Conservation (phyloP, 73 alveolate species). For the Paramecium biaurelia region DNA sequence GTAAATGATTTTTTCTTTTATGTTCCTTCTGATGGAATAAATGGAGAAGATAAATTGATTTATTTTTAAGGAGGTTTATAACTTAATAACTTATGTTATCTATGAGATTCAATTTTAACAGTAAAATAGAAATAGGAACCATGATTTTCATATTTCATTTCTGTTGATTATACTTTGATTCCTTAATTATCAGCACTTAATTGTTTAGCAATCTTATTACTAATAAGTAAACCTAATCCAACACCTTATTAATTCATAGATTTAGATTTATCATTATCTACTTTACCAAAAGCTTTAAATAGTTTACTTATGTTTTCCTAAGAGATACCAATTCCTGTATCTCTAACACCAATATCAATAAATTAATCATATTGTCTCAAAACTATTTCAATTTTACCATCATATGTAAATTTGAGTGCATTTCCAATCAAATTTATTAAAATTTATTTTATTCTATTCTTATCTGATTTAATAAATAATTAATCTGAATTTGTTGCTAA, state of each 20-base stretch:
- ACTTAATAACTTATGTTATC: neutral
- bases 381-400: neutral
- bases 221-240: constrained; percentile 34
- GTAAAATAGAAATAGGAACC: constrained; percentile 31
- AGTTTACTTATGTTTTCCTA: neutral
- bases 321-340: constrained; percentile 37
- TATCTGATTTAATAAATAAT: constrained; percentile 22
- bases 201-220: constrained; percentile 3
- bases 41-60: neutral
- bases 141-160: constrained; percentile 19
- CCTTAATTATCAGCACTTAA: constrained; percentile 9
- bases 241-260: neutral
- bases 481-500: neutral
- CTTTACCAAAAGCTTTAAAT: constrained; percentile 6
- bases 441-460: neutral
- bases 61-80: neutral
- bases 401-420: constrained; percentile 16
- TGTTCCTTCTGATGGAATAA: neutral
- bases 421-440: constrained; percentile 14
- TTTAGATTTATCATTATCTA: neutral
- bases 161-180: constrained; percentile 11
- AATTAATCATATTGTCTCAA: neutral
- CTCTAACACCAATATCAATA: constrained; percentile 20
- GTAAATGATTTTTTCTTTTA: neutral
- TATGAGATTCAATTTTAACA: neutral